Evolutionary conservation across 129 eudicot species (phyloP), one percentile per base, ranked within the genome.

Genomic region (Kitagawia praeruptora): DNA sequence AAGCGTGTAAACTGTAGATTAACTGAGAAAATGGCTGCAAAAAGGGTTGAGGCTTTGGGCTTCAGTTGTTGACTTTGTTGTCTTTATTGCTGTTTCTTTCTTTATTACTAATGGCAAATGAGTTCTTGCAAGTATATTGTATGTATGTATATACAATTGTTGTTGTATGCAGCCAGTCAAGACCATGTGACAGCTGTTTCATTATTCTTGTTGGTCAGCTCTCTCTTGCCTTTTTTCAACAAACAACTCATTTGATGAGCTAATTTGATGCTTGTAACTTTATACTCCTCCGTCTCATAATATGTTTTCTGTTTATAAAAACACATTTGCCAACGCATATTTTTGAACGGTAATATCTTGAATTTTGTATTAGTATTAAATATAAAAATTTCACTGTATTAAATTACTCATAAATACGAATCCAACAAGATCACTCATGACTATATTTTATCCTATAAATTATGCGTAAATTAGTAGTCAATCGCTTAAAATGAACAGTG

Each of bases 31-130:
- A 41, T 72, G 79, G 78, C 42, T 54, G 78, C 82, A 74, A 79
- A 78, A 74, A 54, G 37, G 74, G 74, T 25, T 46, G 44, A 53
- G 76, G 75, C 34, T 82, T 77, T 81, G 77, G 85, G 41, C 74
- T 77, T 63, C 81, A 44, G 70, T 83, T 83, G 64, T 83, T 83
- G 85, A 83, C 85, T 83, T 83, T 78, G 75, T 34, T 74, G 85
- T 45, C 75, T 72, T 54, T 54, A 53, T 42, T 78, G 82, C 31
- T 54, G 73, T 53, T 82, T 73, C 63, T 49, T 77, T 70, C 45
- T 67, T 82, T 75, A 54, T 47, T 58, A 58, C 31, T n/a, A 58
- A 58, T 58, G 67, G 31, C 67, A 2, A 23, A 58, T 58, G 28
- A 56, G 28, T 23, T 19, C 11, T 54, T 6, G 31, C 9, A 42